A percentile compares a stretch with the other conserved stretches of the same genome.
Evolutionary conservation across 257 asterid species (phyloP).

Genomic region (Buddleja alternifolia): DNA sequence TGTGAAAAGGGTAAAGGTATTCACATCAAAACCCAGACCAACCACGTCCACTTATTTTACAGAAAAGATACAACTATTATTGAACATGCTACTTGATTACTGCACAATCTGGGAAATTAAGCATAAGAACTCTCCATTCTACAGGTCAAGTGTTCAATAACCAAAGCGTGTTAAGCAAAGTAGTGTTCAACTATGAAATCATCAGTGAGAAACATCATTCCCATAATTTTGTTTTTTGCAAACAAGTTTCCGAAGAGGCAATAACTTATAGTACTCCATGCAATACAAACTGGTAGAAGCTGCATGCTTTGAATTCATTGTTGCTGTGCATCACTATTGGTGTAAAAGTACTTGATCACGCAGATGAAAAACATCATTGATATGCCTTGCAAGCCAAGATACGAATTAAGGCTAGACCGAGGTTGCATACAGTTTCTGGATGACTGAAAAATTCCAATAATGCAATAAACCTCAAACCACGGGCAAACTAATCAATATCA

Average conservation of each 20-base stretch:
- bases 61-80: constrained; percentile 6
- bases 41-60: constrained; percentile 18
- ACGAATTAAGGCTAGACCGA: neutral
- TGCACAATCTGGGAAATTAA: neutral
- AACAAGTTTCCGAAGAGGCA: neutral
- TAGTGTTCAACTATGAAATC: constrained; percentile 13
- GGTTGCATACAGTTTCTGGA: neutral
- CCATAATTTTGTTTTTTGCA: neutral
- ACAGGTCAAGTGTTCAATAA: constrained; percentile 19
- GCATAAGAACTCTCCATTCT: neutral
- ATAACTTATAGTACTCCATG: constrained; percentile 20
- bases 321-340: neutral
- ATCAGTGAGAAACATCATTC: constrained; percentile 23
- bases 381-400: constrained; percentile 24
- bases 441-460: neutral
- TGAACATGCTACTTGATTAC: neutral
- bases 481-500: neutral
- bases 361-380: neutral
- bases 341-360: constrained; percentile 1
- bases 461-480: constrained; percentile 17
- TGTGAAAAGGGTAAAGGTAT: constrained; percentile 35
- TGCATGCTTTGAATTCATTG: constrained; percentile 6
- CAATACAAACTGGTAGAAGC: neutral
- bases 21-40: constrained; percentile 9
- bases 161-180: neutral